Conservation (phyloP, 2,329 filamentous ascomycete genomes). For the Blumeria graminis region DNA sequence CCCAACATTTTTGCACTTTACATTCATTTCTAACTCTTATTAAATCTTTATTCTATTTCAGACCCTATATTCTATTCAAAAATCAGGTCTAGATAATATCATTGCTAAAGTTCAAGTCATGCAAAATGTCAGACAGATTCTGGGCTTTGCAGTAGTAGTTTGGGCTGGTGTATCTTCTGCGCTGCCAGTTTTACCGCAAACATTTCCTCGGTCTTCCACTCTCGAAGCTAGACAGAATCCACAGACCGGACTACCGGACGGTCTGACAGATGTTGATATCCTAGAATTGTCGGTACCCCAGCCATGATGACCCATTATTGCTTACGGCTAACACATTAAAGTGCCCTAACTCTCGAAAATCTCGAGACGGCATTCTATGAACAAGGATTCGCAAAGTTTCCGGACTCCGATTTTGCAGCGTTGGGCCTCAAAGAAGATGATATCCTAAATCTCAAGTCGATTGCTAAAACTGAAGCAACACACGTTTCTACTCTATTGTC, state of each 20-base stretch:
- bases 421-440: conserved; percentile 31
- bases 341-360: conserved; percentile 24
- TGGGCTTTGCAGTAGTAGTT: too few relatives aligned
- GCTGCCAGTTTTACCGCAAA: too few relatives aligned
- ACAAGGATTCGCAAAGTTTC: conserved; percentile 43
- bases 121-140: too few relatives aligned
- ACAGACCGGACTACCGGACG: conserved; percentile 14
- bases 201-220: too few relatives aligned
- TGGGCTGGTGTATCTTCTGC: too few relatives aligned
- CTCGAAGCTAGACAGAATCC: conserved; percentile 11
- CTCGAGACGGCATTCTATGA: conserved; percentile 52
- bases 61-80: too few relatives aligned
- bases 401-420: conserved; percentile 36
- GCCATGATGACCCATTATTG: not conserved
- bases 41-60: too few relatives aligned
- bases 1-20: too few relatives aligned
- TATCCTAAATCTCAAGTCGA: conserved; percentile 33
- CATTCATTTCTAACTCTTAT: too few relatives aligned
- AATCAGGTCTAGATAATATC: too few relatives aligned
- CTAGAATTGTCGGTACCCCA: conserved; percentile 24
- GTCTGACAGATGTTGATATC: conserved; percentile 24
- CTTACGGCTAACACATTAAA: conserved; percentile 37
- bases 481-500: conserved; percentile 36
- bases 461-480: conserved; percentile 36
- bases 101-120: too few relatives aligned